phyloP scores from a whole-genome alignment of 2,329 filamentous ascomycete genomes.

The Aspergillus sp. region DNA sequence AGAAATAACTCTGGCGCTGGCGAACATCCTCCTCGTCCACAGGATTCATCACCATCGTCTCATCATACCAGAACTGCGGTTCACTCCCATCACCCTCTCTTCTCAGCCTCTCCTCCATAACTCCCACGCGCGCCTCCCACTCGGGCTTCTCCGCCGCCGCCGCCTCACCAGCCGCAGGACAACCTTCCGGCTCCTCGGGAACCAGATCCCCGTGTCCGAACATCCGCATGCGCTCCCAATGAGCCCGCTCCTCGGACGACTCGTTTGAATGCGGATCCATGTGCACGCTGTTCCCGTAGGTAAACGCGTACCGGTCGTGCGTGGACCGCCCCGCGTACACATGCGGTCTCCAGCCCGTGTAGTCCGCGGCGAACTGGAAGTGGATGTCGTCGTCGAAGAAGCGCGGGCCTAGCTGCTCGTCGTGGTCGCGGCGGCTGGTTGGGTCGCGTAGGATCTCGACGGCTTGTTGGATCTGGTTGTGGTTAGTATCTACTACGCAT shows the following conservation, averaged over 20 bases:
- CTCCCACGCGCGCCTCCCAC: too few relatives aligned
- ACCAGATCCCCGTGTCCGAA: constrained; percentile 2
- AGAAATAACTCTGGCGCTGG: neutral
- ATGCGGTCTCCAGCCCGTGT: constrained; percentile 9
- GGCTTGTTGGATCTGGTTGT: constrained; percentile 22
- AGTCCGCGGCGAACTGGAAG: neutral
- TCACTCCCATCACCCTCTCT: too few relatives aligned
- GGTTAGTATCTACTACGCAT: too few relatives aligned
- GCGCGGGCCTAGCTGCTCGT: constrained; percentile 9
- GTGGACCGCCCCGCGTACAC: constrained; percentile 1
- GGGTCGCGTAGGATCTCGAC: constrained; percentile 26
- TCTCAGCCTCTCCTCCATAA: too few relatives aligned
- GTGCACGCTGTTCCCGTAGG: constrained; percentile 20
- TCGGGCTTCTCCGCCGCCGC: too few relatives aligned
- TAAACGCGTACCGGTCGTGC: constrained; percentile 18
- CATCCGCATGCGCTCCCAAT: constrained; percentile 5
- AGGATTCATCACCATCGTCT: too few relatives aligned
- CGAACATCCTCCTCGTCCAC: constrained; percentile 4
- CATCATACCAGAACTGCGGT: too few relatives aligned
- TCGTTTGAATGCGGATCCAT: constrained; percentile 18
- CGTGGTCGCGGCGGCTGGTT: constrained; percentile 12
- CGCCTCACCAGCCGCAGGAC: too few relatives aligned
- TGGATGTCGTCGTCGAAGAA: neutral
- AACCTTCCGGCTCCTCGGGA: too few relatives aligned
- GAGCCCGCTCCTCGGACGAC: constrained; percentile 12